Evolutionary conservation across 2,329 filamentous ascomycete species (phyloP).

Genomic region (Phialophora tarda): DNA sequence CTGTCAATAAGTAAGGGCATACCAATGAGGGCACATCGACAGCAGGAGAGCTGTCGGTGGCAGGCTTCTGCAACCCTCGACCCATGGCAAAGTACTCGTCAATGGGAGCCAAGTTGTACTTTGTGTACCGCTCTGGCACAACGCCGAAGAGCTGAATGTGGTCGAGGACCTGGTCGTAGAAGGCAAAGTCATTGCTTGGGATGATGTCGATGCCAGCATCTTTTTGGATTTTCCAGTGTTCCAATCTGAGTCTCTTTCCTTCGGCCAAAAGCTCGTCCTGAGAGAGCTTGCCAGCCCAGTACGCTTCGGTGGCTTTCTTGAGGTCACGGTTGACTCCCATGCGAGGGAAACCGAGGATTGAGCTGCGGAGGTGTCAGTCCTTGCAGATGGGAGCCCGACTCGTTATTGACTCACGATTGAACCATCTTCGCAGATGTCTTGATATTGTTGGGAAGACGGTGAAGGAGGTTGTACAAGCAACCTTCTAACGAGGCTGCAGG

Average conservation of each 20-base stretch:
- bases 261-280: constrained; percentile 88
- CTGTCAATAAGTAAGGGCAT: constrained; percentile 46
- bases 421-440: constrained; percentile 57
- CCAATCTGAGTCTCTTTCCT: constrained; percentile 94
- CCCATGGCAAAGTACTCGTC: constrained; percentile 99
- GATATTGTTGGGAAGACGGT: constrained; percentile 15
- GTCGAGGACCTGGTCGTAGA: constrained; percentile 96
- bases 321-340: constrained; percentile 98
- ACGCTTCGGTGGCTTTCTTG: constrained; percentile 99
- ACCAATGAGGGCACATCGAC: constrained; percentile 87
- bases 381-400: background rate
- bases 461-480: constrained; percentile 25
- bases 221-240: constrained; percentile 99
- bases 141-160: constrained; percentile 98
- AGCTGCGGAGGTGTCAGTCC: constrained; percentile 47
- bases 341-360: constrained; percentile 97
- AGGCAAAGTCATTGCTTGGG: constrained; percentile 98
- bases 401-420: constrained; percentile 59
- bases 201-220: constrained; percentile 96
- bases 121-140: constrained; percentile 90
- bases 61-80: constrained; percentile 93
- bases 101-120: constrained; percentile 82
- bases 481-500: constrained; percentile 32
- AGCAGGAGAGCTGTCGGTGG: constrained; percentile 51
- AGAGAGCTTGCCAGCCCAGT: constrained; percentile 93